Percentiles rank a stretch among this genome's conserved stretches.
Conservation (phyloP, 1,139 yeast species). For the Suhomyces chickasaworum region DNA sequence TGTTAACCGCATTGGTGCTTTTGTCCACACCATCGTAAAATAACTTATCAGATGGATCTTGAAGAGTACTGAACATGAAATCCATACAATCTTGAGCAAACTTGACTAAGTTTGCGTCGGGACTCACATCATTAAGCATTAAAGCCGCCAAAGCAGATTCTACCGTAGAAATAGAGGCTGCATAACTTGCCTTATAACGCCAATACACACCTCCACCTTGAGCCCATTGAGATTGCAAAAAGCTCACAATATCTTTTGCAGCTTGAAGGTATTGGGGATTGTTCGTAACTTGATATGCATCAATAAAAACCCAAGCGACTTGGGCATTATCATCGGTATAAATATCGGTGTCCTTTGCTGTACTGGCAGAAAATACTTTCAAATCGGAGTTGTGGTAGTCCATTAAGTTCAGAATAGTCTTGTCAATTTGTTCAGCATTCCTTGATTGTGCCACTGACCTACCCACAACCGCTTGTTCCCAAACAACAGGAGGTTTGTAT, state of each 20-base stretch:
- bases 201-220: constrained; percentile 39
- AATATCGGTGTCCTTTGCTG: constrained; percentile 30
- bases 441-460: constrained; percentile 12
- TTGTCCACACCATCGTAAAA: constrained; percentile 34
- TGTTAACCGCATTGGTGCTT: constrained; percentile 24
- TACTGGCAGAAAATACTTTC: constrained; percentile 35
- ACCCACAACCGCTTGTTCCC: constrained; percentile 20
- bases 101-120: constrained; percentile 19
- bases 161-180: constrained; percentile 38
- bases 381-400: constrained; percentile 15
- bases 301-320: constrained; percentile 34
- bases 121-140: constrained; percentile 24
- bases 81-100: constrained; percentile 29
- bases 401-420: constrained; percentile 12
- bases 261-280: constrained; percentile 17
- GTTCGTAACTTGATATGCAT: constrained; percentile 28
- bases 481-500: constrained; percentile 16
- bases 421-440: constrained; percentile 10
- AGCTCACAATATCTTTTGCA: constrained; percentile 21
- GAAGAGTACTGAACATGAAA: constrained; percentile 30
- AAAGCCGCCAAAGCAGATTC: constrained; percentile 42
- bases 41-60: constrained; percentile 33
- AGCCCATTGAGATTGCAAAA: constrained; percentile 23
- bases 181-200: constrained; percentile 29
- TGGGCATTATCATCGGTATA: constrained; percentile 43